Evolutionary conservation across 345 rosid species (phyloP), one percentile per base, ranked within the genome.

Genomic region (Arabis alpina): DNA sequence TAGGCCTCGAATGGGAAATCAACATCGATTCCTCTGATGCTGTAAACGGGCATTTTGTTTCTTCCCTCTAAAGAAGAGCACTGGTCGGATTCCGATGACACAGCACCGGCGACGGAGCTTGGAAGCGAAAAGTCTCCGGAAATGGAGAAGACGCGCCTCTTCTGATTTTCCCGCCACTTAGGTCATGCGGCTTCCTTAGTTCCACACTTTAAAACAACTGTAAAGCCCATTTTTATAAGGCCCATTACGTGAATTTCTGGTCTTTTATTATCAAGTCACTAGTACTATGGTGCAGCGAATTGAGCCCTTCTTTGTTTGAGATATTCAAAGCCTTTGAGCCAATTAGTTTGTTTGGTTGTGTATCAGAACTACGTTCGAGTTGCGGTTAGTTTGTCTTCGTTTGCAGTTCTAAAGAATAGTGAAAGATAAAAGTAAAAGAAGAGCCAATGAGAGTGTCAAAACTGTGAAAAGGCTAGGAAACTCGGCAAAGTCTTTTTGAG

Each of bases 1-100:
- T 94, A 91, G 1, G 98, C 96, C 64, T 89, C 93, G 78, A 83
- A 94, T 3, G 98, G 99, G 78, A 94, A 94, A 58, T 91, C 97
- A 47, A 91, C 99, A 52, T 88, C 77, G 79, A 94, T 80, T 72
- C 97, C 98, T 73, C 96, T 79, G 53, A 94, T 68, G n/a, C 69
- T 83, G 88, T 91, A 91, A 8, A 80, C 73, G 11, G 97, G 96
- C 99, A 91, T 91, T 50, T 79, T 51, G n/a, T 11, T 42, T 53
- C 80, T 77, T 43, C 42, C 36, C n/a, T n/a, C n/a, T n/a, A n/a
- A n/a, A n/a, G n/a, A n/a, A n/a, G n/a, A n/a, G n/a, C n/a, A n/a
- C n/a, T n/a, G n/a, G n/a, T 11, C 41, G 43, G 44, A 50, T 40
- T 30, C 15, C 32, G 8, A n/a, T 39, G 25, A n/a, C n/a, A n/a